These are phyloP conservation scores for Wickerhamomyces ciferrii DNA, from an alignment of 805 yeast genomes.

Conservation along the genomic window DNA sequence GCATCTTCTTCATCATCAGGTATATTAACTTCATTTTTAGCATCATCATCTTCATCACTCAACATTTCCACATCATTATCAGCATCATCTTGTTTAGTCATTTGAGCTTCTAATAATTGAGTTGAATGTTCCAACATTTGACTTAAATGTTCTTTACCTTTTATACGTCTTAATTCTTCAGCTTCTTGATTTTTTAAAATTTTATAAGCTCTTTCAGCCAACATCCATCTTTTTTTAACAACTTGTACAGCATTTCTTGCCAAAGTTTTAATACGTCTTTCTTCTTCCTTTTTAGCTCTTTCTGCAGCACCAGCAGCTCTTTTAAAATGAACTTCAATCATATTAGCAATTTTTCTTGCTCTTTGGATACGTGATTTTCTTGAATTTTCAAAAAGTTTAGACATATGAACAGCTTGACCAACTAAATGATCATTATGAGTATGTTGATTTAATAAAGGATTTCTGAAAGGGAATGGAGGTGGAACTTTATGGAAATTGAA, in stretches of 20 bases:
- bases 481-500: slow-evolving; percentile 32
- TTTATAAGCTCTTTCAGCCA: slow-evolving; percentile 78
- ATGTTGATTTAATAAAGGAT: slow-evolving; percentile 39
- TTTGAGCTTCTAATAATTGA: slow-evolving; percentile 80
- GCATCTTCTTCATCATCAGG: slow-evolving; percentile 24
- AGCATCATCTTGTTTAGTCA: slow-evolving; percentile 35
- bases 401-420: slow-evolving; percentile 67
- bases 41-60: slow-evolving; percentile 11
- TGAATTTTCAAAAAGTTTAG: slow-evolving; percentile 64
- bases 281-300: slow-evolving; percentile 68
- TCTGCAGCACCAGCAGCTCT: slow-evolving; percentile 87
- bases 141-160: slow-evolving; percentile 83
- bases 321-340: slow-evolving; percentile 84
- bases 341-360: slow-evolving; percentile 67
- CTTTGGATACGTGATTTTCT: slow-evolving; percentile 60
- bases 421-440: slow-evolving; percentile 72
- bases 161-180: slow-evolving; percentile 71
- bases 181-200: slow-evolving; percentile 71
- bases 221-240: slow-evolving; percentile 84
- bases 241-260: slow-evolving; percentile 82
- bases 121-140: slow-evolving; percentile 90
- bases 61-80: slow-evolving; percentile 9
- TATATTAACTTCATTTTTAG: slow-evolving; percentile 27
- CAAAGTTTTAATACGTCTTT: slow-evolving; percentile 58
- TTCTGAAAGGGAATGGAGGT: slow-evolving; percentile 38